These are phyloP conservation scores for Apiosordaria backusii DNA, from an alignment of 495 filamentous ascomycete species.

Conservation along the genomic window DNA sequence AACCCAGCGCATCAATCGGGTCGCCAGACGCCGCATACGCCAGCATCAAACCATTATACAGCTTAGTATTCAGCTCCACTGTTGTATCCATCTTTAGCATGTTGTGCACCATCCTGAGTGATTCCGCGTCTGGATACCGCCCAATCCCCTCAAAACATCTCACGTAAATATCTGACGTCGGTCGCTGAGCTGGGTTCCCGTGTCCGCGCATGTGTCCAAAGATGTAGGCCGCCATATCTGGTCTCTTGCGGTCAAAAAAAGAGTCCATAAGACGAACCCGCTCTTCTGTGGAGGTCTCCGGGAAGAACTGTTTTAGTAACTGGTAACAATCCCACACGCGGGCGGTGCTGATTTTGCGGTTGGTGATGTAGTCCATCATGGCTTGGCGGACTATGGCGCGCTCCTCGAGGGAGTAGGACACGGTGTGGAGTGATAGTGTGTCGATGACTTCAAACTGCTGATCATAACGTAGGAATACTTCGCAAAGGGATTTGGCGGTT, in stretches of 20 bases:
- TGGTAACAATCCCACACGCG: constrained; percentile 78
- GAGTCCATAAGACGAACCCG: constrained; percentile 73
- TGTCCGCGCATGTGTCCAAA: constrained; percentile 88
- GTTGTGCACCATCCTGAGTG: constrained; percentile 73
- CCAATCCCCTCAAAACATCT: constrained; percentile 74
- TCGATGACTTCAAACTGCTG: constrained; percentile 73
- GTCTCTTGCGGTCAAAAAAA: constrained; percentile 72
- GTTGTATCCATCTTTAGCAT: constrained; percentile 85
- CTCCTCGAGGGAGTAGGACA: constrained; percentile 60
- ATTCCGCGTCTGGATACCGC: constrained; percentile 56
- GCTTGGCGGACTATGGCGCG: constrained; percentile 58
- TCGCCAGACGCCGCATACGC: constrained; percentile 69
- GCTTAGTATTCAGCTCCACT: constrained; percentile 68
- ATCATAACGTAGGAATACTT: constrained; percentile 66
- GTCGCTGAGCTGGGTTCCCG: constrained; percentile 51
- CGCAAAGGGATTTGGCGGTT: constrained; percentile 67
- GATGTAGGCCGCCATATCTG: constrained; percentile 77
- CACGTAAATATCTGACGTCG: constrained; percentile 70
- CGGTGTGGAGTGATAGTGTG: constrained; percentile 64
- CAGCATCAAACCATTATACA: constrained; percentile 82
- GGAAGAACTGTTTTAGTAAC: constrained; percentile 71
- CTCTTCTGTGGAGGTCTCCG: constrained; percentile 58
- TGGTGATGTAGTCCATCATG: constrained; percentile 62
- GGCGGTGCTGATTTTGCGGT: constrained; percentile 56
- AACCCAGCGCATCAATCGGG: constrained; percentile 60